These are phyloP conservation scores for Helenozyma baotianmanensis DNA, from an alignment of 805 yeast species.

Conservation along the genomic window DNA sequence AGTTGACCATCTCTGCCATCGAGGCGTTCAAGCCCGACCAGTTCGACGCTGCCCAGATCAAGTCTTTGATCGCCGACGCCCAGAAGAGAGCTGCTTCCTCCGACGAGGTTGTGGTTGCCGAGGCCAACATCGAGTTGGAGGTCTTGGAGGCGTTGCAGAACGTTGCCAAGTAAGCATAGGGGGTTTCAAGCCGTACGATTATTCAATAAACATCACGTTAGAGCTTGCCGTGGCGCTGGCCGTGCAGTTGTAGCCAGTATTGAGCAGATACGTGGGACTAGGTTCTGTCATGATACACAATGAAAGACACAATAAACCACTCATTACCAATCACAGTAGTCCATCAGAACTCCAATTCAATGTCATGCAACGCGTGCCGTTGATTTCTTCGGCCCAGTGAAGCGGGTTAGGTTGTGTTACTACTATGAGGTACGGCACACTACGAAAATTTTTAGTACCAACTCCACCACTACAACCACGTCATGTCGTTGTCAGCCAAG, in stretches of 20 bases:
- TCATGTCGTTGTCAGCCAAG: constrained; percentile 28
- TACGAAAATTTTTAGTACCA: constrained; percentile 11
- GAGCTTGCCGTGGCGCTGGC: not conserved
- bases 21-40: constrained; percentile 93
- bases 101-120: constrained; percentile 87
- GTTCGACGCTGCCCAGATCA: constrained; percentile 76
- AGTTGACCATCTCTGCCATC: constrained; percentile 83
- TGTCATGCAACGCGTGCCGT: no score
- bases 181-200: not conserved
- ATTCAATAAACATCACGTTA: constrained; percentile 3
- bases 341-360: no score
- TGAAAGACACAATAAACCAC: no score
- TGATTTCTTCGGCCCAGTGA: no score
- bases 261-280: no score
- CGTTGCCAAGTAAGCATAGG: constrained; percentile 55
- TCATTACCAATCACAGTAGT: no score
- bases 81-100: constrained; percentile 82
- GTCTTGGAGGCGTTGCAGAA: constrained; percentile 91
- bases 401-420: no score
- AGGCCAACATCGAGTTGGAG: constrained; percentile 93
- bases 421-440: constrained; percentile 7
- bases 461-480: constrained; percentile 1
- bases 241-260: no score
- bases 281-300: no score
- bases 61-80: constrained; percentile 82